Base-by-base conservation (phyloP, 202 grass and related monocot species). In the Alloteropsis angusta region DNA sequence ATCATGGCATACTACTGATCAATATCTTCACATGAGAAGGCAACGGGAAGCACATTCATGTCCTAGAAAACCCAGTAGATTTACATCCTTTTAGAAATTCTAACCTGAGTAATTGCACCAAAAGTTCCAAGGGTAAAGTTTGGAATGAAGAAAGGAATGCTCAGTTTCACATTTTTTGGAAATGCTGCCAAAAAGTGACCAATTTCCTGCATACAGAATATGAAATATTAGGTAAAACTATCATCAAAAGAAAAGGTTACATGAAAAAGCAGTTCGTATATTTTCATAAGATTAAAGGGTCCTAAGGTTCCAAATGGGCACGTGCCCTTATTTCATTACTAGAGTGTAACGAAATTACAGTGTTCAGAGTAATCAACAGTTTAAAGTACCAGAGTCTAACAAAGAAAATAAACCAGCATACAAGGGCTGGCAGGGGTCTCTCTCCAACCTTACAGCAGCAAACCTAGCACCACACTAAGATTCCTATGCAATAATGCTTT, bases 101-200 rank as follows among this genome's bases (percentile, higher is more conserved):
- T 65, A 56, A 91, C 96, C 88, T 99, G 92, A 78, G 96, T 99
- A 55, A 99, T 96, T 77, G 90, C 88, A 71, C 96, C 96, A 84
- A 99, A 99, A 80, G 83, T 93, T 57, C 92, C 92, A 3, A 99
- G 92, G 41, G 92, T 96, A 71, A 99, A 89, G 68, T 99, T 99
- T 0, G 96, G 96, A 85, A 99, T 99, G 77, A 99, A 99, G 75
- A 86, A 99, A 65, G 96, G 96, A 77, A 99, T 96, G 56, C 90
- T 65, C 64, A 99, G 56, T 83, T 93, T 99, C 64, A 99, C 90
- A 63, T 89, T 95, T 71, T 90, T 96, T 47, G 92, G 86, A 74
- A 89, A 93, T 84, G 96, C 92, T 25, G 90, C 96, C 76, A 99
- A 81, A 87, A 93, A 90, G 75, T 99, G 96, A 45, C 96, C 96